Evolutionary conservation across 1,139 yeast species (phyloP).

Genomic region (Scheffersomyces illinoinensis): DNA sequence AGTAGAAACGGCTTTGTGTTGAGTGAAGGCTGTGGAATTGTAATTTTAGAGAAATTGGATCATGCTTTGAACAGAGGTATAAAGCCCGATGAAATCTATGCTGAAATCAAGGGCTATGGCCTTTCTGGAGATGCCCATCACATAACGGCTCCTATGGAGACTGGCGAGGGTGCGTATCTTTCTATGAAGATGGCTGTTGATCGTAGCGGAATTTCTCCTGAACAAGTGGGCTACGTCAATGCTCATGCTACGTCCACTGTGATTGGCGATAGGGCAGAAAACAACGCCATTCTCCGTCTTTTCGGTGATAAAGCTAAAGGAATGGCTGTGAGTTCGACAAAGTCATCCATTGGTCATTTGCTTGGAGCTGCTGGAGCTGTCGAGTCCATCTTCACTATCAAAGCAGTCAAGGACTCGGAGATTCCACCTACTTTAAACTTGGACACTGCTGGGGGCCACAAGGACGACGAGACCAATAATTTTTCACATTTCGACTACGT

Average conservation of each 20-base stretch:
- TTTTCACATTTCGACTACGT: conserved; percentile 63
- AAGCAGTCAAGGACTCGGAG: conserved; percentile 56
- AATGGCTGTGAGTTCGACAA: conserved; percentile 71
- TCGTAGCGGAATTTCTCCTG: conserved; percentile 43
- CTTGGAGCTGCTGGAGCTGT: conserved; percentile 97
- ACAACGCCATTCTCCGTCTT: conserved; percentile 64
- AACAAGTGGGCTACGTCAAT: conserved; percentile 71
- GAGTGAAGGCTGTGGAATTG: conserved; percentile 88
- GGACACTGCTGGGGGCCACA: conserved; percentile 48
- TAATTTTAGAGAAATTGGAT: conserved; percentile 73
- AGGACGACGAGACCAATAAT: conserved; percentile 37
- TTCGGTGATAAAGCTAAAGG: conserved; percentile 29
- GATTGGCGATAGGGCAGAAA: conserved; percentile 89
- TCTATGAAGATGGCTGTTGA: conserved; percentile 80
- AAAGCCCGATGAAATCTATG: conserved; percentile 61
- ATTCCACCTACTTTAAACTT: conserved; percentile 86
- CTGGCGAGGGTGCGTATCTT: conserved; percentile 81
- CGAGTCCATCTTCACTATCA: conserved; percentile 79
- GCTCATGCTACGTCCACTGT: conserved; percentile 97
- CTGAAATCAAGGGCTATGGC: conserved; percentile 86
- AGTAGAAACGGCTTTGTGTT: conserved; percentile 84
- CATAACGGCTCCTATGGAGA: conserved; percentile 84
- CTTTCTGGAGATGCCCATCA: conserved; percentile 90
- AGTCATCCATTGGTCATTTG: conserved; percentile 91
- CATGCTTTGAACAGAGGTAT: conserved; percentile 69